Base-by-base conservation (phyloP, 73 alveolate genomes). In the Paramecium octaurelia region DNA sequence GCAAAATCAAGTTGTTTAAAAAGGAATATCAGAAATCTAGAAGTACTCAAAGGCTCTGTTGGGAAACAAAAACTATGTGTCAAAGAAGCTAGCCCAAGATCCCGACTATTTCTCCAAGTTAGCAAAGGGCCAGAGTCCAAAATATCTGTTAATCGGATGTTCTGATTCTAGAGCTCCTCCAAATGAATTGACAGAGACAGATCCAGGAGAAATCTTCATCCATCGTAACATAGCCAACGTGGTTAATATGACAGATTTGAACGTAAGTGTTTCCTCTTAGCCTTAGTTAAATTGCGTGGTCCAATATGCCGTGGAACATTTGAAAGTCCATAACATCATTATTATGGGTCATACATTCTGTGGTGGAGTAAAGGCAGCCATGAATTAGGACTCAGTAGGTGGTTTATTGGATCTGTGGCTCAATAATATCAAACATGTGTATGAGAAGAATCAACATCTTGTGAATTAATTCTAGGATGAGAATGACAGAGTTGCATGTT, bases 331-430 rank as follows among this genome's bases (percentile, higher is more conserved):
- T 36, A 77, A 89, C 31, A 89, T 89, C 40, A 50, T 89, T 4
- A 71, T 89, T 50, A 70, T 77, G 86, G 94, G 94, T 6, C 94
- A 89, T 44, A 70, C 86, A 27, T 12, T 42, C 10, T 89, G 94
- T 69, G 94, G 94, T 29, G 94, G 94, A 29, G 92, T 89, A 9
- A 89, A 70, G 59, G 94, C 94, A 43, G 94, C 94, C 0, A 71
- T 89, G 70, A 46, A 40, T 10, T 23, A 43, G 44, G 91, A 80
- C 12, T 80, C 91, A 12, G 91, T 80, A 24, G 91, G 91, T 31
- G 91, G 91, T 14, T 44, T 80, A 48, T 18, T 80, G 4, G 91
- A 80, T 43, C 29, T 80, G 1, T 80, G 91, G 91, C 46, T 80
- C 21, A 80, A 80, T 48, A 24, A 80, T 8, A 40, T 80, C 29